Evolutionary conservation across 257 asterid genomes (phyloP).

Genomic region (Nicotiana sylvestris): DNA sequence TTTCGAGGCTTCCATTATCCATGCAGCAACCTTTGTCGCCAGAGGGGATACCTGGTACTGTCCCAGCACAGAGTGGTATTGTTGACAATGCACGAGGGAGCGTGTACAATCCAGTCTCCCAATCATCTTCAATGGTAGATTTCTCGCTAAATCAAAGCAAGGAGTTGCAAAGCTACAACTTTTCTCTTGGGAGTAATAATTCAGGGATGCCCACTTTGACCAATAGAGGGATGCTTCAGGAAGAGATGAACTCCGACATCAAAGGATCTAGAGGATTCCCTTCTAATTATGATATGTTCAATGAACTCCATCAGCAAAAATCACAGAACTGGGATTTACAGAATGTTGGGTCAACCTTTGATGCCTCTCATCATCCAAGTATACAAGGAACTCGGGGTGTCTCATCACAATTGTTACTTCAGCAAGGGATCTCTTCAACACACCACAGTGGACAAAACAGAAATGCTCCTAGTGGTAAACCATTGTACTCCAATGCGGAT

Average conservation of each 20-base stretch:
- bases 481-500: constrained; percentile 22
- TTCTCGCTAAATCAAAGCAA: constrained; percentile 42
- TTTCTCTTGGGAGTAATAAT: constrained; percentile 33
- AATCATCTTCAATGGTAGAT: constrained; percentile 40
- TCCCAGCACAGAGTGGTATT: constrained; percentile 33
- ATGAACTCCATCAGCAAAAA: constrained; percentile 41
- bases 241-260: constrained; percentile 30
- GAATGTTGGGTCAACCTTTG: constrained; percentile 37
- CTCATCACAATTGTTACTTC: constrained; percentile 34
- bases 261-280: constrained; percentile 40
- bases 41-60: constrained; percentile 29
- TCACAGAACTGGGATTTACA: constrained; percentile 51
- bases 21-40: constrained; percentile 35
- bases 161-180: constrained; percentile 34
- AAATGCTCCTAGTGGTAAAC: constrained; percentile 22
- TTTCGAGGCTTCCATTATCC: constrained; percentile 31
- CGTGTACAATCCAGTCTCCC: constrained; percentile 32
- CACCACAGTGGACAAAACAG: constrained; percentile 34
- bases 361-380: constrained; percentile 28
- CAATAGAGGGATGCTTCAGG: constrained; percentile 34
- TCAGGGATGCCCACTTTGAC: constrained; percentile 30
- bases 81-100: constrained; percentile 29
- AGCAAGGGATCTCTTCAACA: constrained; percentile 35
- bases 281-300: constrained; percentile 41
- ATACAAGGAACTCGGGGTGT: constrained; percentile 33